These are phyloP conservation scores for Jaapia argillacea DNA, from an alignment of 768 basidiomycete species.

Conservation along the genomic window DNA sequence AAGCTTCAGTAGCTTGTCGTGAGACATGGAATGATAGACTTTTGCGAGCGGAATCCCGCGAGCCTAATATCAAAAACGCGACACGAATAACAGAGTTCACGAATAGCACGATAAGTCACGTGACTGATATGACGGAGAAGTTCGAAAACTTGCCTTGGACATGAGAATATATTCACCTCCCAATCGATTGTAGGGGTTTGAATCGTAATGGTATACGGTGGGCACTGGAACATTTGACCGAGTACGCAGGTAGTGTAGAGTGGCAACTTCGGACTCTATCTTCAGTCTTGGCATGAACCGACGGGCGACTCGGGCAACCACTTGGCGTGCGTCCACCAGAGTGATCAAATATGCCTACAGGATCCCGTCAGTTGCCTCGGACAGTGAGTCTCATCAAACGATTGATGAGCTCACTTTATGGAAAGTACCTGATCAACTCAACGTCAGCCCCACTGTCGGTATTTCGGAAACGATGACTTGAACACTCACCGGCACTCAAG, in stretches of 20 bases:
- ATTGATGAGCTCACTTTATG: too few species aligned
- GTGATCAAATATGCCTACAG: slow-evolving; percentile 68
- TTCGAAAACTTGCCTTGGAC: slow-evolving; percentile 55
- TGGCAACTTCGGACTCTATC: slow-evolving; percentile 82
- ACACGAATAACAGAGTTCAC: too few species aligned
- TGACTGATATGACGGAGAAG: not conserved
- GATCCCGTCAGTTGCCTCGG: slow-evolving; percentile 1
- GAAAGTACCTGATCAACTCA: slow-evolving; percentile 52
- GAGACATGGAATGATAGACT: slow-evolving; percentile 62
- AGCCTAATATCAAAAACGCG: slow-evolving; percentile 34
- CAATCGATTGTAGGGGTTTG: slow-evolving; percentile 76
- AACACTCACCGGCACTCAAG: slow-evolving; percentile 57
- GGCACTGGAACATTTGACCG: slow-evolving; percentile 68
- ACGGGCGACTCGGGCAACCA: slow-evolving; percentile 75
- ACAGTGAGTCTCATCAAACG: slow-evolving; percentile 4
- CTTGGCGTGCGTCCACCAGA: slow-evolving; percentile 44
- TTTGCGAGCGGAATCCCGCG: slow-evolving; percentile 59
- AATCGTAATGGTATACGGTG: slow-evolving; percentile 64
- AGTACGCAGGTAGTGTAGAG: slow-evolving; percentile 69
- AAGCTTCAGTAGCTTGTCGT: slow-evolving; percentile 52
- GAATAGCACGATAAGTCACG: slow-evolving; percentile 2
- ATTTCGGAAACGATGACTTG: not conserved
- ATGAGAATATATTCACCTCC: slow-evolving; percentile 83
- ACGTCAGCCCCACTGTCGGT: not conserved
- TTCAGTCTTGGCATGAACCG: slow-evolving; percentile 82